These are phyloP conservation scores for Rhodotorula glutinis DNA, from an alignment of 1,284 basidiomycete genomes.

Conservation along the genomic window DNA sequence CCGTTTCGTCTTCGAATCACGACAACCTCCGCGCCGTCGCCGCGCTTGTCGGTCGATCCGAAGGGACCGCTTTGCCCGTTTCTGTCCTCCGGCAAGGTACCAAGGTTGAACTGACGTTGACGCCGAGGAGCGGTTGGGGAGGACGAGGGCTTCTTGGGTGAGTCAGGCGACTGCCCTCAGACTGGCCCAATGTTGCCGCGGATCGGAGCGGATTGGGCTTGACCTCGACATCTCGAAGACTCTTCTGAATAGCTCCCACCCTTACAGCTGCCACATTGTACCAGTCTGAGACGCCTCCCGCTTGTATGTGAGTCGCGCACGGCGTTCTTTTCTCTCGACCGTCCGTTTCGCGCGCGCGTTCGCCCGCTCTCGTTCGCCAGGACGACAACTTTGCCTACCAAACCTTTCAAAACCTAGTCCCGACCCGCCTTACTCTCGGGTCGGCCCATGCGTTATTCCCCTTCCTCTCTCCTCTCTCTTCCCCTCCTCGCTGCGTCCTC, in stretches of 20 bases:
- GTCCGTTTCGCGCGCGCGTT: not conserved
- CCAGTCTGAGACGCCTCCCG: not conserved
- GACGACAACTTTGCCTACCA: constrained; percentile 21
- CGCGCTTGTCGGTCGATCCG: constrained; percentile 64
- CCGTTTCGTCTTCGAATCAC: constrained; percentile 43
- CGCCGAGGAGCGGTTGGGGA: constrained; percentile 63
- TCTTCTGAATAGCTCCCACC: not conserved
- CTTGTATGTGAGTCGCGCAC: not conserved
- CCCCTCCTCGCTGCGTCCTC: not conserved
- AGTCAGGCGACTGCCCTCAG: not conserved
- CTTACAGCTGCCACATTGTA: constrained; percentile 13
- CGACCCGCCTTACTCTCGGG: constrained; percentile 21
- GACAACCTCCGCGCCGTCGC: constrained; percentile 64
- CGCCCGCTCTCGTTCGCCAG: not conserved
- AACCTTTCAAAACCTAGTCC: constrained; percentile 2
- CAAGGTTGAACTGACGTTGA: constrained; percentile 55
- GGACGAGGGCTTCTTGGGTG: constrained; percentile 76
- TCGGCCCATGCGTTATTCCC: not conserved
- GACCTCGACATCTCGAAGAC: not conserved
- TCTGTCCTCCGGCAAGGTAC: constrained; percentile 51
- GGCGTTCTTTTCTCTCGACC: not conserved
- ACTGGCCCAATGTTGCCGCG: not conserved
- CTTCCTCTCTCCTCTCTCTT: too few species aligned
- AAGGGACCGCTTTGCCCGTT: constrained; percentile 65
- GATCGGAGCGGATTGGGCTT: too few species aligned